Evolutionary conservation across 176 grass and related monocot genomes (phyloP).

Genomic region (Puccinellia tenuiflora): DNA sequence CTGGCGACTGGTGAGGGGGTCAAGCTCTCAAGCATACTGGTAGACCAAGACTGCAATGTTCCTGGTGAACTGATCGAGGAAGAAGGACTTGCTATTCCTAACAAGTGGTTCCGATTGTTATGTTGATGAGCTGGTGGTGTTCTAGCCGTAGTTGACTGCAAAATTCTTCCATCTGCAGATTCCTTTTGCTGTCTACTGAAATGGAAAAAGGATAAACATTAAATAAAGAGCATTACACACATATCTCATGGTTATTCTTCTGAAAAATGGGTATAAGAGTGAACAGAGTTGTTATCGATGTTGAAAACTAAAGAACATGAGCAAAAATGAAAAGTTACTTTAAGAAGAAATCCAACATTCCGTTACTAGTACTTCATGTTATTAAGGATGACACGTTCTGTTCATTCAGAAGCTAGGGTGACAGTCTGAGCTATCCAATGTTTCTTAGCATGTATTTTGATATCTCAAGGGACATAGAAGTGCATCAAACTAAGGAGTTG

Average conservation of each 20-base stretch:
- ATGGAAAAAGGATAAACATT: not conserved
- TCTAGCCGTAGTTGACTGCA: not conserved
- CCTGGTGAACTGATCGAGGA: not conserved
- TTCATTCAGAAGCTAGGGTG: not conserved
- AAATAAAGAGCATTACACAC: not conserved
- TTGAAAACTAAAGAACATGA: not conserved
- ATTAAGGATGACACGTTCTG: not conserved
- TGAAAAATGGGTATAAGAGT: not conserved
- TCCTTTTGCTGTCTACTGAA: conserved; percentile 5
- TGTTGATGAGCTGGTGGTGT: not conserved
- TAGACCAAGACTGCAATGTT: not conserved
- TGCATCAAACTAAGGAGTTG: not conserved
- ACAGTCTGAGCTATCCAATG: not conserved
- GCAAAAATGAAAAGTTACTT: not conserved
- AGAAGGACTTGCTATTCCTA: conserved; percentile 11
- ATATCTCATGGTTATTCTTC: not conserved
- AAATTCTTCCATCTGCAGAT: not conserved
- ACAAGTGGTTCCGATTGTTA: not conserved
- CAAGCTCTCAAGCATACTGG: not conserved
- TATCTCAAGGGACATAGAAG: not conserved
- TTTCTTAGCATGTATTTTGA: not conserved
- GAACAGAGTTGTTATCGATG: not conserved
- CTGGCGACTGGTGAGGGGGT: not conserved
- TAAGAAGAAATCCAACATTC: not conserved
- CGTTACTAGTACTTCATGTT: not conserved